A percentile compares a stretch with the other conserved stretches of the same genome.
Evolutionary conservation across 306 rosid genomes (phyloP).

Genomic region (Abrus precatorius): DNA sequence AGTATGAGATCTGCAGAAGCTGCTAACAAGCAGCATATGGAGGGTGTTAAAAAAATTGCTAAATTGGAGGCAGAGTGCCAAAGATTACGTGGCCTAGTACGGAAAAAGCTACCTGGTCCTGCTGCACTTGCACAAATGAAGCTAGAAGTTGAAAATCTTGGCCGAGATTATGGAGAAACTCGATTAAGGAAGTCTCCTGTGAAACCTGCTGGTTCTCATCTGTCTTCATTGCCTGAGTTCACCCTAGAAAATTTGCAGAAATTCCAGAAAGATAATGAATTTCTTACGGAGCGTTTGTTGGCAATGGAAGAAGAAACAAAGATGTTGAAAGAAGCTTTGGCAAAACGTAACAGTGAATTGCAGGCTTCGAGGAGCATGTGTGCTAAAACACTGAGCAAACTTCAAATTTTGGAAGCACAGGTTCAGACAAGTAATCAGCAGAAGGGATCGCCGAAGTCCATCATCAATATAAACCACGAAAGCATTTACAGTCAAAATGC

Average conservation of each 20-base stretch:
- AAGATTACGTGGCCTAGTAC: constrained; percentile 94
- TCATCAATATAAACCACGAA: constrained; percentile 67
- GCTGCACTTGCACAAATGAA: constrained; percentile 99
- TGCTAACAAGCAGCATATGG: constrained; percentile 94
- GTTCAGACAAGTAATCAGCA: constrained; percentile 67
- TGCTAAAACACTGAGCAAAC: constrained; percentile 85
- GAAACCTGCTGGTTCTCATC: constrained; percentile 76
- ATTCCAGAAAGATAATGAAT: constrained; percentile 93
- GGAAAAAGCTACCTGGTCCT: constrained; percentile 98
- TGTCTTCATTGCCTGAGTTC: constrained; percentile 71
- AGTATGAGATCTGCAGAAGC: constrained; percentile 96
- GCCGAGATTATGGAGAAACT: constrained; percentile 87
- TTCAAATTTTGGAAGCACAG: constrained; percentile 85
- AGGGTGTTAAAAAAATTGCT: constrained; percentile 89
- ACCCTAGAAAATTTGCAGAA: constrained; percentile 79
- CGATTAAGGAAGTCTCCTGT: constrained; percentile 84
- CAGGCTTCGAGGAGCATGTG: constrained; percentile 94
- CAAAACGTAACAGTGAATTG: constrained; percentile 95
- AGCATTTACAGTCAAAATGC: constrained; percentile 74
- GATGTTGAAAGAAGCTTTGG: constrained; percentile 97
- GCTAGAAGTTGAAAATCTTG: constrained; percentile 95
- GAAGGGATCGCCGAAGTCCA: constrained; percentile 82
- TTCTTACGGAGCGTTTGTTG: constrained; percentile 87
- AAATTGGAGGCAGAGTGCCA: constrained; percentile 99
- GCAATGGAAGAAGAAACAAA: constrained; percentile 95